Conservation (phyloP, 257 asterid genomes). For the Eucommia ulmoides region DNA sequence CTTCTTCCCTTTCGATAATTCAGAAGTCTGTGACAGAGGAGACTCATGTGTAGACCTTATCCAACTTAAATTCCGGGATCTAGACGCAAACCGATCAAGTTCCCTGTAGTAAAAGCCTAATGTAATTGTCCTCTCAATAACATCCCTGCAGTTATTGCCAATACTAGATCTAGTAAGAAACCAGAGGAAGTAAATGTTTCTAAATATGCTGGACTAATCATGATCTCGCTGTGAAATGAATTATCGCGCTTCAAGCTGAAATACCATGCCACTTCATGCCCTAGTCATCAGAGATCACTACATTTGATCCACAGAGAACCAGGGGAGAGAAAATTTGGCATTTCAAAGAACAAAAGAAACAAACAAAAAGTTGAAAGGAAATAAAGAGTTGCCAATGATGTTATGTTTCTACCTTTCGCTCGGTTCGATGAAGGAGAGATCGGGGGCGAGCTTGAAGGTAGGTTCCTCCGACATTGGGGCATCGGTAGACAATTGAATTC, state of each 20-base stretch:
- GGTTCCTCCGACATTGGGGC: constrained; percentile 60
- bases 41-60: constrained; percentile 52
- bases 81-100: constrained; percentile 80
- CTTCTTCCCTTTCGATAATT: constrained; percentile 33
- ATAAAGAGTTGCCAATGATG: too few species aligned
- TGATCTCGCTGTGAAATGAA: too few species aligned
- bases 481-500: constrained; percentile 37
- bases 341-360: too few species aligned
- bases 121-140: constrained; percentile 66
- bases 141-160: constrained; percentile 68
- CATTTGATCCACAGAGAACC: too few species aligned
- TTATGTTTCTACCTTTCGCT: constrained; percentile 74
- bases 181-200: too few species aligned
- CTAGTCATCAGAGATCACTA: too few species aligned
- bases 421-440: constrained; percentile 68
- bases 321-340: too few species aligned
- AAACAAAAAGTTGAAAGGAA: too few species aligned
- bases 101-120: constrained; percentile 90
- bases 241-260: too few species aligned
- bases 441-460: constrained; percentile 85
- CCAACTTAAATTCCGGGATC: constrained; percentile 83
- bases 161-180: too few species aligned
- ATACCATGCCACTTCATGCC: too few species aligned
- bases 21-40: constrained; percentile 41
- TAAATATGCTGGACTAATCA: too few species aligned